A percentile compares a stretch with the other conserved stretches of the same genome.
Conservation (phyloP, 192 early-diverging fungal genomes). For the Backusella mclennaniae region DNA sequence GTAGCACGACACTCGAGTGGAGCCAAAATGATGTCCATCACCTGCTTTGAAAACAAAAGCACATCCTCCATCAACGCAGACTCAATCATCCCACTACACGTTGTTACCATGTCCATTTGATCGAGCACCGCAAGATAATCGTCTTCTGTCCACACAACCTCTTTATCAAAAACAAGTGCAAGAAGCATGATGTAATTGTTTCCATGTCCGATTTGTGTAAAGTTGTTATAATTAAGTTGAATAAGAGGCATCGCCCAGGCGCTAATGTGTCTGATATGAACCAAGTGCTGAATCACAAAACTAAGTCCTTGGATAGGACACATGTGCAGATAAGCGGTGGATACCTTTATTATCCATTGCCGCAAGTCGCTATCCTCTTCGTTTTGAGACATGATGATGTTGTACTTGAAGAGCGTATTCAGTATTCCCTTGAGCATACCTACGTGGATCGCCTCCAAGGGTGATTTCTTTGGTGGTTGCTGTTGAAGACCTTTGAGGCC, state of each 20-base stretch:
- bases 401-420: neutral
- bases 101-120: constrained; percentile 37
- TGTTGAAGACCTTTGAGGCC: neutral
- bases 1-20: constrained; percentile 10
- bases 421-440: neutral
- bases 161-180: neutral
- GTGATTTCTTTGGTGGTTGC: neutral
- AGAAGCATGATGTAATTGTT: neutral
- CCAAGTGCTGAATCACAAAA: neutral
- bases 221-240: constrained; percentile 3
- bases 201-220: neutral
- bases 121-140: constrained; percentile 43
- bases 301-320: neutral
- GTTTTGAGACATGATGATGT: neutral
- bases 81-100: constrained; percentile 32
- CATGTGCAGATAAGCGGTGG: neutral
- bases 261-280: neutral
- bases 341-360: neutral
- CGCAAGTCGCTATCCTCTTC: neutral
- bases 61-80: neutral
- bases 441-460: neutral
- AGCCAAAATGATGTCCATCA: neutral
- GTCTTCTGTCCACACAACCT: constrained; percentile 30
- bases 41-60: neutral
- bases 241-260: constrained; percentile 6